Conservation (phyloP, 176 grass and related monocot species). For the Miscanthus lutarioriparius region DNA sequence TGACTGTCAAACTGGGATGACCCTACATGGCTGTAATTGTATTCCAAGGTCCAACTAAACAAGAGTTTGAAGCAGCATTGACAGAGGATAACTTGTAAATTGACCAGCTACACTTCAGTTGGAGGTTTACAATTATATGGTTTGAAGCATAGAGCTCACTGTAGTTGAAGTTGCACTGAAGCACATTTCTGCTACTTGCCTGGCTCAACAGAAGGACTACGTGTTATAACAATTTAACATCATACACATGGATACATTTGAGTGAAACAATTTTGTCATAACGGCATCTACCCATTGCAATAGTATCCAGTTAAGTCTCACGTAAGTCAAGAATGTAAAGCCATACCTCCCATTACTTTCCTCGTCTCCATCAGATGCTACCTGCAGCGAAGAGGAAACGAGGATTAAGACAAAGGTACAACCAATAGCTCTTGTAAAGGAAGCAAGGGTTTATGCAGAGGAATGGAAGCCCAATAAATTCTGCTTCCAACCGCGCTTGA, state of each 20-base stretch:
- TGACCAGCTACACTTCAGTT: background rate
- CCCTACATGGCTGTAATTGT: slow-evolving; percentile 6
- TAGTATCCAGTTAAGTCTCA: background rate
- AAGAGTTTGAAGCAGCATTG: background rate
- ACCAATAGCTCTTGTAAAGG: background rate
- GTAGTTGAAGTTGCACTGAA: background rate
- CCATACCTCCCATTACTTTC: slow-evolving; percentile 42
- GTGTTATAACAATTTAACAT: background rate
- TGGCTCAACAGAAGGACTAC: background rate
- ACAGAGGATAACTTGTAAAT: background rate
- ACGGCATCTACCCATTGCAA: background rate
- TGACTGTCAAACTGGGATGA: slow-evolving; percentile 11
- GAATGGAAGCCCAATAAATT: background rate
- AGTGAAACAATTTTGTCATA: background rate
- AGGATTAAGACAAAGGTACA: slow-evolving; percentile 12
- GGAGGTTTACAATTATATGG: background rate
- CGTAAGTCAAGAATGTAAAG: slow-evolving; percentile 18
- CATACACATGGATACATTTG: slow-evolving; percentile 5
- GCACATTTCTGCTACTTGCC: background rate
- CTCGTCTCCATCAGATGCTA: slow-evolving; percentile 6
- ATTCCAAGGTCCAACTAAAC: background rate
- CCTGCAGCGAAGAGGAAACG: slow-evolving; percentile 6
- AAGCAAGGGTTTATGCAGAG: slow-evolving; percentile 17
- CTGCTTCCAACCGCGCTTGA: background rate
- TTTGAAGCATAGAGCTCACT: background rate